Evolutionary conservation across 768 basidiomycete genomes (phyloP).

Genomic region (Podaxis carcinomalis): DNA sequence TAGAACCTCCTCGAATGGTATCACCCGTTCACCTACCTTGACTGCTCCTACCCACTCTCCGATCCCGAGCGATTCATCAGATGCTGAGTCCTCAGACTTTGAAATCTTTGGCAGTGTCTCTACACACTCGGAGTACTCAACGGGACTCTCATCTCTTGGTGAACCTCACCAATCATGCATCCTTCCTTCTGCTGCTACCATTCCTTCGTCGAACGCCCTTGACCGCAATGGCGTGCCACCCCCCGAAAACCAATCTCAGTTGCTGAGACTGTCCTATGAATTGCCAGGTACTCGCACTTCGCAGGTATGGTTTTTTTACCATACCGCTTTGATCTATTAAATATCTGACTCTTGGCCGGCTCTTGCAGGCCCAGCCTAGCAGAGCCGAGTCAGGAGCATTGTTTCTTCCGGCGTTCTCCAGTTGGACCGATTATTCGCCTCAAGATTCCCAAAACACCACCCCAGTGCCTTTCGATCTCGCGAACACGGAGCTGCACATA

Average conservation of each 20-base stretch:
- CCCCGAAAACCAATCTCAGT: background rate
- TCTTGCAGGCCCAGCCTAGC: background rate
- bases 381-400: background rate
- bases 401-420: background rate
- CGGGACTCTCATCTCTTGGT: background rate
- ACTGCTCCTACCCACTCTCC: background rate
- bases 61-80: background rate
- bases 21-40: background rate
- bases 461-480: background rate
- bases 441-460: background rate
- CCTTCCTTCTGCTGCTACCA: background rate
- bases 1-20: background rate
- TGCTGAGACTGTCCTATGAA: background rate
- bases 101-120: background rate
- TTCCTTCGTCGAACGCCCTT: background rate
- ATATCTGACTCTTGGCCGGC: background rate
- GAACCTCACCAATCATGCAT: background rate
- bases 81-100: background rate
- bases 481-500: background rate
- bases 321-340: background rate
- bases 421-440: background rate
- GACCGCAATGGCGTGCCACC: background rate
- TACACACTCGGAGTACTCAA: background rate
- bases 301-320: background rate
- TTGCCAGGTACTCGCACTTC: background rate